Evolutionary conservation across 108 stramenopile genomes (phyloP), one percentile per base, ranked within the genome.

Genomic region (Conticribra weissflogii): DNA sequence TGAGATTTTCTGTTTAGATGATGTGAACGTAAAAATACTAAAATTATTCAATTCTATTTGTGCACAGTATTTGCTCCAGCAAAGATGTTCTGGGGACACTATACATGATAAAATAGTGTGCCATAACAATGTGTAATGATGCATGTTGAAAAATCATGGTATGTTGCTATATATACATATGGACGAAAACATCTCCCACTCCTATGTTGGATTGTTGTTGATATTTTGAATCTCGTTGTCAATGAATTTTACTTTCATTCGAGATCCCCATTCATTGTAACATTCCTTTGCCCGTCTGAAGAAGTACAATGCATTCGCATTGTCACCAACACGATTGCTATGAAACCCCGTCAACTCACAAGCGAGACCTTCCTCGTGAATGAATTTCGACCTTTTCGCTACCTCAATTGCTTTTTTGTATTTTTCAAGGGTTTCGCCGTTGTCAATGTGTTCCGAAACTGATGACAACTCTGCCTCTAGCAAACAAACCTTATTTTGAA

Each of bases 321-420:
- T 3, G 9, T 68, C 44, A 16, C 46, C 48, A 1, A 50, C 32
- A 23, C 29, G 17, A 7, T 33, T 50, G 23, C 32, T 58, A 21
- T 68, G 68, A 68, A 47, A 58, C 0, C 49, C 64, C 9, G 64
- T 36, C 8, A 34, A 23, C 33, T 65, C 64, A 21, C 52, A 65
- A 15, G 68, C 55, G 8, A 68, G 56, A 1, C 68, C 73, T 24
- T 66, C 46, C 57, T 74, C 73, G 24, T 74, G 73, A 3, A 61
- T 24, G 48, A 66, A 66, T 47, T 54, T 61, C 3, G 75, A 62
- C 2, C 24, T 15, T 1, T 48, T 33, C 14, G 66, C 59, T 21
- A 60, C 54, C 17, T 28, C 17, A 21, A 76, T 68, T 14, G 75
- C 60, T 22, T 56, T 28, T 19, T 22, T 53, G 54, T 76, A 76